Base-by-base conservation (phyloP, 2,329 filamentous ascomycete species). In the Penicillium hordei region DNA sequence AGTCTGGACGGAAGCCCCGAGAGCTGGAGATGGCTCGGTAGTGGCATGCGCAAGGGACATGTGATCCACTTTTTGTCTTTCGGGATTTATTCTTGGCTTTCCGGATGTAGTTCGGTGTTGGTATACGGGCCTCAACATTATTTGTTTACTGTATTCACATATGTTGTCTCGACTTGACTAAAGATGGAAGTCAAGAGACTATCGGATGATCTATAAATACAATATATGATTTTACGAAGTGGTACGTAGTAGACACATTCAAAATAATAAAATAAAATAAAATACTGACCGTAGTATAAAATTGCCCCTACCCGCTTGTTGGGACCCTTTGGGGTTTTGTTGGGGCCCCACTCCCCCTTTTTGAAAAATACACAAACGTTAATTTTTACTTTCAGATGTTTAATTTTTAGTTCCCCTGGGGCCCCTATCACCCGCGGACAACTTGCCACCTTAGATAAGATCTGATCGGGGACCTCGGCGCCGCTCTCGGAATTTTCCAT, bases 291-390 rank as follows among this genome's bases (percentile, higher is more conserved):
- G 4, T 25, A 27, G 13, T 53, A 31, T 36, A 40, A 43, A 38
- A 42, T 19, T 38, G 33, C 29, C 33, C 38, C 46, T 23, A 39
- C 39, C 46, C 34, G 55, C 55, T 64, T 67, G 65, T 67, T 67
- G 65, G 65, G 64, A 62, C 45, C 42, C 53, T 54, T 54, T 60
- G 27, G 43, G 60, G 53, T 63, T 64, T 67, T 67, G 65, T 67
- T 67, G 65, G 61, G 65, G 52, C 55, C 59, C 56, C 49, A 39
- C 49, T 60, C 52, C 48, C 56, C 53, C 61, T 54, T 44, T 55
- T 51, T 52, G 50, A 53, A 52, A 57, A 51, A 39, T 23, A 53
- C 48, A 51, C 48, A 52, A 46, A 57, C 29, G 43, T 44, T 56
- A 56, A 56, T 43, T 55, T 55, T 33, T 36, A 44, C 31, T 31